Percentiles rank a stretch among this genome's conserved stretches.
Conservation (phyloP, 2,329 filamentous ascomycete species). For the Pyrenochaeta sp. region DNA sequence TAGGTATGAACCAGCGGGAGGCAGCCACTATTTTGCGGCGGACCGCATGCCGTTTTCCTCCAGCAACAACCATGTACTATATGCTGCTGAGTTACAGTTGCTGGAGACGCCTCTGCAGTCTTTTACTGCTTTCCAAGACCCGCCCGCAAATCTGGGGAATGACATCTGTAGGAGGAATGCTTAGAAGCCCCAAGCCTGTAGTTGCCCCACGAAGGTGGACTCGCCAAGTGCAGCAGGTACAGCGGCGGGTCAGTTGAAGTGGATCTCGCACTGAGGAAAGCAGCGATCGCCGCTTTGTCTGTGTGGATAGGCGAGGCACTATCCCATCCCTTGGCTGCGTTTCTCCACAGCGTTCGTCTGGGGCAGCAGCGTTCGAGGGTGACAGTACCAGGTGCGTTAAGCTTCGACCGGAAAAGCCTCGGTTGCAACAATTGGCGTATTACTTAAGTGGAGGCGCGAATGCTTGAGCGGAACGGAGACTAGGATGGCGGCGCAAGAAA, state of each 20-base stretch:
- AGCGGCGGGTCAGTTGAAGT: slow-evolving; percentile 8
- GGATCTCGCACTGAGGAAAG: slow-evolving; percentile 19
- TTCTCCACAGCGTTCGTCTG: slow-evolving; percentile 37
- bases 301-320: slow-evolving; percentile 14
- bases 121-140: neutral
- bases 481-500: slow-evolving; percentile 16
- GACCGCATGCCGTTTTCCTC: no score
- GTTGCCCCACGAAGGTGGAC: slow-evolving; percentile 10
- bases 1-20: neutral
- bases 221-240: slow-evolving; percentile 20
- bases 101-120: no score
- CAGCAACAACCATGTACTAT: no score
- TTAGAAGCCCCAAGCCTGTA: slow-evolving; percentile 21
- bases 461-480: slow-evolving; percentile 25
- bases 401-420: slow-evolving; percentile 43
- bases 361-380: slow-evolving; percentile 17
- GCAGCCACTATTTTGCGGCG: no score
- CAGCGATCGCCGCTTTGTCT: slow-evolving; percentile 13
- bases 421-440: slow-evolving; percentile 39
- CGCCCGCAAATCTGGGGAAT: slow-evolving; percentile 12
- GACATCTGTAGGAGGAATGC: slow-evolving; percentile 18
- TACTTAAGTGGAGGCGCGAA: slow-evolving; percentile 28
- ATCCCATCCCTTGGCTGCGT: slow-evolving; percentile 27
- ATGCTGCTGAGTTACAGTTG: no score
- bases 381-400: slow-evolving; percentile 30